Evolutionary conservation across 169 alveolate genomes (phyloP).

Genomic region (Amoebophrya sp.): DNA sequence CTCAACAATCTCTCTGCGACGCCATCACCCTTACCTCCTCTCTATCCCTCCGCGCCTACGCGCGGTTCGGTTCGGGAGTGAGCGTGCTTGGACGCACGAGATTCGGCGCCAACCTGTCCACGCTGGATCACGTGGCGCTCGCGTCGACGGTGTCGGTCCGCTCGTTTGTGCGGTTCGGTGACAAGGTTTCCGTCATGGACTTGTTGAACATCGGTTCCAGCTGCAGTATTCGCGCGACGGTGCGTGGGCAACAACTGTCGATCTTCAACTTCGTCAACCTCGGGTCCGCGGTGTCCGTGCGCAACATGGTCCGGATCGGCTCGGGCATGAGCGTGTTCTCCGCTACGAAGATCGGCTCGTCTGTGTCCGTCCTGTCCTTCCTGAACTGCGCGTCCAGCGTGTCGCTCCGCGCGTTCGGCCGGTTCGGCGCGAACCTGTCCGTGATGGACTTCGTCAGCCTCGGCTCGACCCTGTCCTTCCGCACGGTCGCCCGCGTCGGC

Average conservation of each 20-base stretch:
- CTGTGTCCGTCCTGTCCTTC: background rate
- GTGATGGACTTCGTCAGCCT: background rate
- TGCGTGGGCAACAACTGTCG: background rate
- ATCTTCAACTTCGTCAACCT: background rate
- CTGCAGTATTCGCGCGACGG: background rate
- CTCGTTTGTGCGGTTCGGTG: background rate
- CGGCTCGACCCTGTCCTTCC: background rate
- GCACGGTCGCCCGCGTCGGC: background rate
- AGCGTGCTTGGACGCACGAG: background rate
- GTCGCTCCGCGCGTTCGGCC: background rate
- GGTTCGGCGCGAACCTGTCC: background rate
- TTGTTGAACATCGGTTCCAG: background rate
- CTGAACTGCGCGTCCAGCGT: background rate
- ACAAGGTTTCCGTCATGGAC: background rate
- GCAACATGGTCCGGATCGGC: background rate
- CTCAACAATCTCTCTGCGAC: background rate
- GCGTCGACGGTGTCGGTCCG: slow-evolving; percentile 16
- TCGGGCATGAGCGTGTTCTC: background rate
- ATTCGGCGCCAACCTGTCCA: background rate
- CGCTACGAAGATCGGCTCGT: background rate
- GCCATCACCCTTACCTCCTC: background rate
- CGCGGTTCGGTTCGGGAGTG: background rate
- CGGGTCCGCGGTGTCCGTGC: background rate
- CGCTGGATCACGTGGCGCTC: background rate
- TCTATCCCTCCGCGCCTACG: background rate